Base-by-base conservation (phyloP, 495 filamentous ascomycete genomes). In the Usnea hakonensis region DNA sequence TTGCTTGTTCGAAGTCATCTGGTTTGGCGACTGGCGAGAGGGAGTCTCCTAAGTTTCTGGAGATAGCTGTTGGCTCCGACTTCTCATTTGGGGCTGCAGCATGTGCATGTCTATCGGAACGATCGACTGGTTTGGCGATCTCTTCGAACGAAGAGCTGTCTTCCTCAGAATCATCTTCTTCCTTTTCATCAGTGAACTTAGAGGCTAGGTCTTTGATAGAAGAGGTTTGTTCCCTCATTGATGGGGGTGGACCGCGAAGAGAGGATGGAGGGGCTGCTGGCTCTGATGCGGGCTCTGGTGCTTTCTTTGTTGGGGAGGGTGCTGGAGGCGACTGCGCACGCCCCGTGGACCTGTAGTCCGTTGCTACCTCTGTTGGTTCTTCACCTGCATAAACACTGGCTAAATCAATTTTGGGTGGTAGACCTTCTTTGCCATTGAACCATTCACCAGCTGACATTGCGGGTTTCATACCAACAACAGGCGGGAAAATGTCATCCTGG, bases 401-500 rank as follows among this genome's bases (percentile, higher is more conserved):
- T 69, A 98, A 83, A 63, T 93, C 90, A 68, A 97, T 91, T 81
- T 95, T 96, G 35, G 91, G 79, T 14, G 93, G 91, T 13, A 94
- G 76, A 5, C 79, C 90, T 41, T 87, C 84, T 75, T 95, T 90
- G 33, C 95, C 95, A 16, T 77, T 81, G 37, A 96, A 78, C 93
- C 93, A 98, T 60, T 97, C 90, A 23, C 80, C 75, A 16, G 90
- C 79, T 50, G 85, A 85, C 73, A 95, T 84, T 53, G 88, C 91
- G 13, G 93, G 84, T 70, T 89, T 90, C 8, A 83, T 46, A 50
- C 93, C 92, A 64, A 78, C 74, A 9, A 89, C 84, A 4, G 93
- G 90, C 21, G 92, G 95, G 71, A 90, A 98, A 68, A 98, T 97
- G 69, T 98, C 94, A 55, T 89, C 89, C 76, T 98, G 94, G 83